These are phyloP conservation scores for Leishmania amazonensis DNA, from an alignment of 208 protist genomes.

Conservation along the genomic window DNA sequence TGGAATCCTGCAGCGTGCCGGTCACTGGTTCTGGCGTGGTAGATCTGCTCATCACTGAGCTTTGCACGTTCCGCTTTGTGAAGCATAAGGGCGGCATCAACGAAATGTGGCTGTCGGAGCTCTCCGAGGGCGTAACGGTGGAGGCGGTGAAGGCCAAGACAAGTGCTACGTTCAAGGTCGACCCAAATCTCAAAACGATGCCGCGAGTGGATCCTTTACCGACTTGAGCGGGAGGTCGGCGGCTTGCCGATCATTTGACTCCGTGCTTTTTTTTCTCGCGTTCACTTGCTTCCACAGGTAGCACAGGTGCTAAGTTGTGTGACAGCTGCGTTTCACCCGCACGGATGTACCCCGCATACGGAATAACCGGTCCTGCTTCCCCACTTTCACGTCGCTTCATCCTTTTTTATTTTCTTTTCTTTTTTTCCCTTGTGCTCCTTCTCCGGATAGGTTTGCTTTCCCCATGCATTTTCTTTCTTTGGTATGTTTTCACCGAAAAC, in stretches of 20 bases:
- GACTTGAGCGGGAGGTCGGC: neutral
- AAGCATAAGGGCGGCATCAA: neutral
- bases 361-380: neutral
- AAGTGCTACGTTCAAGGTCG: constrained; percentile 39
- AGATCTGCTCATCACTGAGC: constrained; percentile 93
- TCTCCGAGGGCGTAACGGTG: constrained; percentile 69
- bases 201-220: constrained; percentile 17
- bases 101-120: constrained; percentile 70
- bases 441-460: neutral
- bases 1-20: constrained; percentile 79
- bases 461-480: neutral
- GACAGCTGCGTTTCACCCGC: neutral
- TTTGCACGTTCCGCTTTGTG: constrained; percentile 89
- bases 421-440: too few relatives aligned
- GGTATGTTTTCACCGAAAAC: neutral
- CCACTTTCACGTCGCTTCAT: too few relatives aligned
- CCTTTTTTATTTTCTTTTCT: too few relatives aligned
- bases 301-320: neutral
- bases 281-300: neutral
- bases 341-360: neutral
- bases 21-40: constrained; percentile 78
- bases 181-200: constrained; percentile 38
- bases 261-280: constrained; percentile 2
- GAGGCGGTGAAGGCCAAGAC: constrained; percentile 73
- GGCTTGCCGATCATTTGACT: neutral